Conservation (phyloP, 768 basidiomycete species). For the Tricholoma sp. region DNA sequence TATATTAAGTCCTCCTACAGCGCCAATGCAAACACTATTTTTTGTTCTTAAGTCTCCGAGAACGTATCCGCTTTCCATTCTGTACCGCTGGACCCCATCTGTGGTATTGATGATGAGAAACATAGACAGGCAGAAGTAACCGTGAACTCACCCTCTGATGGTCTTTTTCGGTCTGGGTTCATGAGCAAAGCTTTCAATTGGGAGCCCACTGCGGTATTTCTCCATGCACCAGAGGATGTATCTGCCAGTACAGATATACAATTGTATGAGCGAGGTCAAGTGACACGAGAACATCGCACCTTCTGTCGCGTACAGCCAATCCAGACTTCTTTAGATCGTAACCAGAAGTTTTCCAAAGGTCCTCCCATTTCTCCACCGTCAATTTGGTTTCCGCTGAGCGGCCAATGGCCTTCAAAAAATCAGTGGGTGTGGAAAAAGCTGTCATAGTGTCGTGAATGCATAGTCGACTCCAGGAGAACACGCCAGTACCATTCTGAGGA, state of each 20-base stretch:
- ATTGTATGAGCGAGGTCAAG: constrained; percentile 3
- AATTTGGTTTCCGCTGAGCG: constrained; percentile 63
- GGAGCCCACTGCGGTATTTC: constrained; percentile 59
- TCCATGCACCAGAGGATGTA: constrained; percentile 86
- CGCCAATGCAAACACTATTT: constrained; percentile 11
- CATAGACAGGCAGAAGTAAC: neutral
- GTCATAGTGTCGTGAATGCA: constrained; percentile 10
- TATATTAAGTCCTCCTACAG: neutral
- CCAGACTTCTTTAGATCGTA: constrained; percentile 60
- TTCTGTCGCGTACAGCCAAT: constrained; percentile 61
- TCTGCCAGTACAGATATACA: constrained; percentile 29
- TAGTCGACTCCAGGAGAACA: constrained; percentile 7
- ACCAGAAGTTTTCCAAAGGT: constrained; percentile 62
- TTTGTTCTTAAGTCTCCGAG: constrained; percentile 41
- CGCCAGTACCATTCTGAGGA: constrained; percentile 26
- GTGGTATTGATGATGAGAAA: neutral
- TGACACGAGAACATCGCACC: constrained; percentile 34
- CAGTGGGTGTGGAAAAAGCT: constrained; percentile 51
- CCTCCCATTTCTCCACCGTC: constrained; percentile 61
- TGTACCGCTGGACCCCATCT: constrained; percentile 77
- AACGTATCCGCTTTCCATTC: constrained; percentile 70
- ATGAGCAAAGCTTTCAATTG: constrained; percentile 59
- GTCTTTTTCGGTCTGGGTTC: constrained; percentile 68
- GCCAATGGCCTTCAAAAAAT: constrained; percentile 73
- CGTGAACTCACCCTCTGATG: constrained; percentile 62